Evolutionary conservation across 164 flowering plant genomes (phyloP), one percentile per base, ranked within the genome.

Genomic region (Aristolochia fimbriata): DNA sequence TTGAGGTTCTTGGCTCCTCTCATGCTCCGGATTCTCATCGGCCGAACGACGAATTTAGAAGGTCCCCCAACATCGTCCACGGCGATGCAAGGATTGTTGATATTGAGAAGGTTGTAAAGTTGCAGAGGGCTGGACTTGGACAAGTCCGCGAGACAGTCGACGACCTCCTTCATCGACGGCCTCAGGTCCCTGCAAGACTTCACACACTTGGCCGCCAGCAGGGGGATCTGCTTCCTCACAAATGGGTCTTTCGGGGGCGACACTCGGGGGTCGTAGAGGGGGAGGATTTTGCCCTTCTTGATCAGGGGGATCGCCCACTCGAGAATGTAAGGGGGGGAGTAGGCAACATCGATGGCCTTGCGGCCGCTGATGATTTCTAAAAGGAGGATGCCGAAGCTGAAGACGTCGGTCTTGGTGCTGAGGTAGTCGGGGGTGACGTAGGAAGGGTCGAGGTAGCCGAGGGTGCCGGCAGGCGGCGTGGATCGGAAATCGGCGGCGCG

Each of bases 261-360:
- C 65, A 85, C 75, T 62, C 89, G 76, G 0, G 93, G 93, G 70
- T 92, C 98, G 65, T 69, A 89, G 15, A 92, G 56, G 8, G 68
- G 41, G 4, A 74, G 49, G 50, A 87, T 60, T 69, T 87, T 89
- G 69, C 96, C 95, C 72, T 74, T 85, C 62, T 77, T 78, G 1
- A 89, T 73, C n/a, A 89, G 69, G 0, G 98, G 98, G 65, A 89
- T 75, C 1, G 98, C 96, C 98, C 98, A 92, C 75, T 92, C 98
- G 43, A 89, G 83, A 49, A 92, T 79, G 0, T 91, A 89, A 57
- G 96, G 96, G 0, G 96, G 96, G 1, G 95, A 85, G 71, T 85
- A 66, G 30, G 65, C 83, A 41, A 89, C 72, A 71, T 92, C 98
- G 25, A 92, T 87, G 3, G 98, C 98, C 53, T 92, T 89, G 62